Percentiles rank a stretch among this genome's conserved stretches.
Evolutionary conservation across 257 asterid species (phyloP).

Genomic region (Vinca minor): DNA sequence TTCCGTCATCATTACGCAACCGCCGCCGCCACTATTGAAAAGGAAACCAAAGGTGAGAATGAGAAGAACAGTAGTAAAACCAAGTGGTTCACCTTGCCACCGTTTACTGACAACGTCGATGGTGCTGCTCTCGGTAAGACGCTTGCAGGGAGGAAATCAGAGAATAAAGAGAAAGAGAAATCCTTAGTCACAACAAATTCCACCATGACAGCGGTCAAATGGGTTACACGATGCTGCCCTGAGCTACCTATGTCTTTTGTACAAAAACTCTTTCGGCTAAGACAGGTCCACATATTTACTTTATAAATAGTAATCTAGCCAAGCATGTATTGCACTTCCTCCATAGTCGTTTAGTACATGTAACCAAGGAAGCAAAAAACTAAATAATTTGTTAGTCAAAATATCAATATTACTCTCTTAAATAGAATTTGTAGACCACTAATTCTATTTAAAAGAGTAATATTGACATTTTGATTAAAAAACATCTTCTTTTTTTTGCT

Average conservation of each 20-base stretch:
- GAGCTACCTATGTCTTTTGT: constrained; percentile 74
- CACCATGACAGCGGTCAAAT: constrained; percentile 58
- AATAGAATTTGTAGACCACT: no score
- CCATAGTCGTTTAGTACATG: no score
- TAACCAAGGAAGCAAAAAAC: no score
- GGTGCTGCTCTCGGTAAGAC: constrained; percentile 42
- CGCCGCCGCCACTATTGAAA: constrained; percentile 20
- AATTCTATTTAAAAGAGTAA: no score
- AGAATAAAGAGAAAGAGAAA: constrained; percentile 6
- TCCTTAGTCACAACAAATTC: background rate
- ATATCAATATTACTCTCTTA: no score
- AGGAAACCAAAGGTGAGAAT: constrained; percentile 17
- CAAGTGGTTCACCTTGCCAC: constrained; percentile 61
- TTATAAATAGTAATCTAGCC: background rate
- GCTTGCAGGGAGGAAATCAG: constrained; percentile 12
- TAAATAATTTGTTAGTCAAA: no score
- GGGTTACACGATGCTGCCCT: constrained; percentile 81
- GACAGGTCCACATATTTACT: constrained; percentile 44
- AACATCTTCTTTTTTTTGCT: no score
- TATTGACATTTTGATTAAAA: no score
- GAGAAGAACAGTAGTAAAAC: constrained; percentile 20
- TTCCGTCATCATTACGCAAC: constrained; percentile 25
- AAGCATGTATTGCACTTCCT: background rate
- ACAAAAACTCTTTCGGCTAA: constrained; percentile 78
- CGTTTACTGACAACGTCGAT: constrained; percentile 42